Conservation (phyloP, 2,329 filamentous ascomycete species). For the Penicillium sp. region DNA sequence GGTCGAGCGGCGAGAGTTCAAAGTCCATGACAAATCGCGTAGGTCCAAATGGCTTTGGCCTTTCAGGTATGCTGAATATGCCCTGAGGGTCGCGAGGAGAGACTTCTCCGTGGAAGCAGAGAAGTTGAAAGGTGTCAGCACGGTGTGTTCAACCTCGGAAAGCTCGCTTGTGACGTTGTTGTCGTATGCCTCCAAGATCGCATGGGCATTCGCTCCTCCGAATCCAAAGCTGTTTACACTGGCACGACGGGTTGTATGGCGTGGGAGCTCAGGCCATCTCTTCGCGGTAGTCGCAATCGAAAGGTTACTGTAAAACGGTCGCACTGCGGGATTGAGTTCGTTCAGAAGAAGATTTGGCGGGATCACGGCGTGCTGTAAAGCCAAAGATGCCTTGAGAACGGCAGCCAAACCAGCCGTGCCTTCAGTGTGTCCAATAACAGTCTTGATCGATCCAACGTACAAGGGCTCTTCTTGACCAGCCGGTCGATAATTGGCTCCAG, state of each 20-base stretch:
- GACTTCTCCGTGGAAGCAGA: conserved; percentile 21
- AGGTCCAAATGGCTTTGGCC: conserved; percentile 2
- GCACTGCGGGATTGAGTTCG: conserved; percentile 23
- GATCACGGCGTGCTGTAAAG: conserved; percentile 36
- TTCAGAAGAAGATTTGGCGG: conserved; percentile 30
- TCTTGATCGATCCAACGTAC: conserved; percentile 32
- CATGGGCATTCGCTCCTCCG: conserved; percentile 37
- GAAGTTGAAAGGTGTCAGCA: conserved; percentile 18
- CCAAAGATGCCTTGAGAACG: conserved; percentile 35
- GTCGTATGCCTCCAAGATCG: conserved; percentile 35
- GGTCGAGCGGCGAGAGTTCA: conserved; percentile 21
- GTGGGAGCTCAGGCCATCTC: conserved; percentile 20
- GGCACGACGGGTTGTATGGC: conserved; percentile 28
- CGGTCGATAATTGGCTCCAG: conserved; percentile 6
- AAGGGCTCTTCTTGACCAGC: conserved; percentile 6
- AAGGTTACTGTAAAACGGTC: conserved; percentile 23
- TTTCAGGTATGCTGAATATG: conserved; percentile 12
- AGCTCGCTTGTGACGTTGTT: background rate
- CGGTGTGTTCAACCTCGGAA: background rate
- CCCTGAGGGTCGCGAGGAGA: conserved; percentile 8
- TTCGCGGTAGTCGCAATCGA: conserved; percentile 18
- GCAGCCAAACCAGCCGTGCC: conserved; percentile 31
- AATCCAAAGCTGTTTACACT: conserved; percentile 47
- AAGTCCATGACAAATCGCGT: conserved; percentile 17
- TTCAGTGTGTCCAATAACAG: conserved; percentile 35